Evolutionary conservation across 257 asterid species (phyloP), one percentile per base, ranked within the genome.

Genomic region (Oldenlandia corymbosa): DNA sequence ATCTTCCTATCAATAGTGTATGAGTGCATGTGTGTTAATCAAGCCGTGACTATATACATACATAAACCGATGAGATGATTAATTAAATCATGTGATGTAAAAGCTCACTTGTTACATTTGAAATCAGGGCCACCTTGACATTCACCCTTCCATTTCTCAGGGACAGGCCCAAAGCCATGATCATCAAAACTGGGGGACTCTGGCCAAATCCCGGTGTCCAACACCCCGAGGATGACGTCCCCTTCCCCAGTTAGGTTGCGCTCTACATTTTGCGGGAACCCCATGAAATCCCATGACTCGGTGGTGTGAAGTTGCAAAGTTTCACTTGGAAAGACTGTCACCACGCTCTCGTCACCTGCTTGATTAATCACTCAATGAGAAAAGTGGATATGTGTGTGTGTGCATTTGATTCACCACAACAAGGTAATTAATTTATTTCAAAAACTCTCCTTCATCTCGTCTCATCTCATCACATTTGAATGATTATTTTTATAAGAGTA

Each of bases 241-340:
- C 79, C 74, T 47, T 81, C 87, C 1, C 60, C 36, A 0, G 62
- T 28, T 26, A 74, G 78, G 5, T 69, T 76, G n/a, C 77, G 69
- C 18, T 4, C 46, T 24, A 64, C 68, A 18, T 71, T 71, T 34
- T 62, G 58, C 5, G 68, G n/a, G 7, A 76, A 31, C 16, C 84
- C 75, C 62, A 72, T 36, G 72, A 82, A 82, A 53, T 79, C 79
- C 85, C 88, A 79, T 1, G 85, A 82, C 61, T 67, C 67, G 47
- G 85, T 79, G 1, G 87, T 79, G 21, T 70, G 57, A 32, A 57
- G 81, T 13, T 72, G 65, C 10, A 26, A 46, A 43, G 52, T 70
- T 67, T 1, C 60, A 45, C 77, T 66, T 7, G 82, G 82, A 7
- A 80, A 76, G 16, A 80, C 13, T 11, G 58, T 24, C 36, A 53